Percentiles rank a stretch among this genome's conserved stretches.
phyloP scores from a whole-genome alignment of 2,329 filamentous ascomycete genomes.

The Botryosphaeria dothidea region DNA sequence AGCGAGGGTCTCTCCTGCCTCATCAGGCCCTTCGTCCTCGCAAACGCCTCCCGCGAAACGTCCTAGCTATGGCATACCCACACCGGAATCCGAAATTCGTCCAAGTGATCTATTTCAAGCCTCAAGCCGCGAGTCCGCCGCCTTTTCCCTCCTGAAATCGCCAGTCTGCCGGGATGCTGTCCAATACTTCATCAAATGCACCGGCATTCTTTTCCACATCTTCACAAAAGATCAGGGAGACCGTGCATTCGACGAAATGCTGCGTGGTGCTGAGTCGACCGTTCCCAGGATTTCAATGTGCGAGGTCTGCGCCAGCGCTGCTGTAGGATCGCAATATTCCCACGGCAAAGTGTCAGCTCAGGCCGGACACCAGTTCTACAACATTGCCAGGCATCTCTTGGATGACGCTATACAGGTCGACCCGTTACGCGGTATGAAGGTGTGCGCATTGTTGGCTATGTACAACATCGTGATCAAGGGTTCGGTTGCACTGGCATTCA shows the following conservation, averaged over 20 bases:
- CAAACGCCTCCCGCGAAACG: not conserved
- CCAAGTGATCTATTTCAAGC: not conserved
- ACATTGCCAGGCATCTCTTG: constrained; percentile 22
- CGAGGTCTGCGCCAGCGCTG: constrained; percentile 26
- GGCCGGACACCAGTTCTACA: constrained; percentile 26
- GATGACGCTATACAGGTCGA: constrained; percentile 24
- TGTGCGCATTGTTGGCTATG: constrained; percentile 25
- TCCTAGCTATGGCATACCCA: not conserved
- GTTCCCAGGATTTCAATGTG: constrained; percentile 18
- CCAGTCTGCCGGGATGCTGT: constrained; percentile 15
- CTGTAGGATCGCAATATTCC: constrained; percentile 23
- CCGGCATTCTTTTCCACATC: constrained; percentile 24
- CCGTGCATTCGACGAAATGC: constrained; percentile 18
- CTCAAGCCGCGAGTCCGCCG: not conserved
- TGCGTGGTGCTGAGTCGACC: constrained; percentile 8
- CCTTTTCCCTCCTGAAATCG: not conserved
- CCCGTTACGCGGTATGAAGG: constrained; percentile 26
- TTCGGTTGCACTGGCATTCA: constrained; percentile 24
- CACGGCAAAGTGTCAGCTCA: constrained; percentile 19
- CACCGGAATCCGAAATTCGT: not conserved
- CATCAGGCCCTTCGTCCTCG: not conserved
- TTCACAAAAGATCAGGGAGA: constrained; percentile 22
- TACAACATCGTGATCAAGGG: constrained; percentile 28
- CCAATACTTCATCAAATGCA: constrained; percentile 24
- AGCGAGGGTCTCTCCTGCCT: not conserved